Percentiles rank a stretch among this genome's conserved stretches.
Evolutionary conservation across 352 stramenopile genomes (phyloP).

Genomic region (Phytopythium sindhum): DNA sequence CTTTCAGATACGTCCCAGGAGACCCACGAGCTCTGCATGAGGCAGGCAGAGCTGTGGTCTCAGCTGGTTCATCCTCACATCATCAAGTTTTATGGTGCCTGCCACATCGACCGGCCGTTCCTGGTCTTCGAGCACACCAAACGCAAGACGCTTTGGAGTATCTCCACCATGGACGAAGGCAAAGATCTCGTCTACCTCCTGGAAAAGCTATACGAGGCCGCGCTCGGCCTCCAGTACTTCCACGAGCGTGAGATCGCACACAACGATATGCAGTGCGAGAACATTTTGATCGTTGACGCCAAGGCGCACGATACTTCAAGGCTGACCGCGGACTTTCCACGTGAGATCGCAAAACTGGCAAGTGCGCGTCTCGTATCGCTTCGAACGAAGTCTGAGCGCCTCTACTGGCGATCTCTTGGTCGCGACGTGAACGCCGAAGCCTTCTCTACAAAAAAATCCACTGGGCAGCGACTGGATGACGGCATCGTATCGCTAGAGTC

Average conservation of each 20-base stretch:
- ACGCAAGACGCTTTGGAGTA: slow-evolving; percentile 16
- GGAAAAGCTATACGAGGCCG: slow-evolving; percentile 18
- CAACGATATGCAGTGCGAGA: slow-evolving; percentile 15
- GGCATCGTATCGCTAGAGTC: slow-evolving; percentile 17
- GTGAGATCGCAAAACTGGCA: slow-evolving; percentile 25
- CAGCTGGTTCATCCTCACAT: slow-evolving; percentile 30
- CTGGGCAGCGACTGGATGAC: background rate
- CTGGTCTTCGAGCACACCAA: slow-evolving; percentile 20
- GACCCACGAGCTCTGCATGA: background rate
- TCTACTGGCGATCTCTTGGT: background rate
- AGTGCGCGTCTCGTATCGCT: slow-evolving; percentile 13
- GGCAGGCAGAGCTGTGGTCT: slow-evolving; percentile 25
- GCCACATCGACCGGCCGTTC: slow-evolving; percentile 18
- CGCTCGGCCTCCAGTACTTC: slow-evolving; percentile 27
- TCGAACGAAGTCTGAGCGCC: background rate
- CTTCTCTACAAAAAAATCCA: background rate
- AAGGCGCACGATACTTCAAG: slow-evolving; percentile 9
- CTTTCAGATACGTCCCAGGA: background rate
- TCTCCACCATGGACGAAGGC: slow-evolving; percentile 3
- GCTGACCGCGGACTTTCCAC: background rate
- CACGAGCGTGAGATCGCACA: slow-evolving; percentile 32
- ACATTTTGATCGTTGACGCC: slow-evolving; percentile 21
- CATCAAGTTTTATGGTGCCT: slow-evolving; percentile 27
- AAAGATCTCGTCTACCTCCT: slow-evolving; percentile 7
- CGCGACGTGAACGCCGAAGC: background rate